These are phyloP conservation scores for Claviceps sorghi DNA, from an alignment of 2,329 filamentous ascomycete species.

Conservation along the genomic window DNA sequence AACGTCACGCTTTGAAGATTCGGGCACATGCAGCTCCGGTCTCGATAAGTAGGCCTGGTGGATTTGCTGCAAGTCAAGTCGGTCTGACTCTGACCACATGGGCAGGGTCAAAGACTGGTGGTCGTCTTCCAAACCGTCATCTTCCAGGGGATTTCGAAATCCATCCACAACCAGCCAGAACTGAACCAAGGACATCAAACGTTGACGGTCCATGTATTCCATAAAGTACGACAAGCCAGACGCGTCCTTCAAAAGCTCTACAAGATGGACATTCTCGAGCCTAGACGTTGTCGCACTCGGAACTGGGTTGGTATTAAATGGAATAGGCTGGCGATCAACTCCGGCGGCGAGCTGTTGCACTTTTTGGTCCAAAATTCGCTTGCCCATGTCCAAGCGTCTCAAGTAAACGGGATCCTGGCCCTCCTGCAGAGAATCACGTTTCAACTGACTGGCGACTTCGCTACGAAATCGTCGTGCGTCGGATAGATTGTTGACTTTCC, in stretches of 20 bases:
- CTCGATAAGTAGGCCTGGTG: conserved; percentile 77
- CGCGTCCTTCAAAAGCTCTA: conserved; percentile 77
- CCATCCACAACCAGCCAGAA: conserved; percentile 98
- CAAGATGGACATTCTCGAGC: conserved; percentile 60
- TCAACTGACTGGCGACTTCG: conserved; percentile 82
- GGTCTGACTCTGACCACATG: conserved; percentile 70
- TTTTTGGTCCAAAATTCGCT: conserved; percentile 76
- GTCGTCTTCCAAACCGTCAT: conserved; percentile 50
- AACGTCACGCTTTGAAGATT: conserved; percentile 54
- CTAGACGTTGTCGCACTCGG: conserved; percentile 34
- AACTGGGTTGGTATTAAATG: conserved; percentile 11
- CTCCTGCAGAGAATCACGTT: conserved; percentile 65
- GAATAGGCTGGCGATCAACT: conserved; percentile 30
- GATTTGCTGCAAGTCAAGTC: conserved; percentile 79
- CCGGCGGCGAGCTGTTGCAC: conserved; percentile 66
- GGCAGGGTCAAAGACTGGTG: conserved; percentile 45
- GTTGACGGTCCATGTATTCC: conserved; percentile 96
- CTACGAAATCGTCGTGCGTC: conserved; percentile 86
- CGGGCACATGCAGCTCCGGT: conserved; percentile 64
- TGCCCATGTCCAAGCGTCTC: conserved; percentile 80
- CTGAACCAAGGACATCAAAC: conserved; percentile 77
- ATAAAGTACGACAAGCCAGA: conserved; percentile 95
- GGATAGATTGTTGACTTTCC: conserved; percentile 78
- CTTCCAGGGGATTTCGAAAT: conserved; percentile 84
- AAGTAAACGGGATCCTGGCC: conserved; percentile 76